Evolutionary conservation across 208 protist genomes (phyloP), one percentile per base, ranked within the genome.

Genomic region (Acanthamoeba sp.): DNA sequence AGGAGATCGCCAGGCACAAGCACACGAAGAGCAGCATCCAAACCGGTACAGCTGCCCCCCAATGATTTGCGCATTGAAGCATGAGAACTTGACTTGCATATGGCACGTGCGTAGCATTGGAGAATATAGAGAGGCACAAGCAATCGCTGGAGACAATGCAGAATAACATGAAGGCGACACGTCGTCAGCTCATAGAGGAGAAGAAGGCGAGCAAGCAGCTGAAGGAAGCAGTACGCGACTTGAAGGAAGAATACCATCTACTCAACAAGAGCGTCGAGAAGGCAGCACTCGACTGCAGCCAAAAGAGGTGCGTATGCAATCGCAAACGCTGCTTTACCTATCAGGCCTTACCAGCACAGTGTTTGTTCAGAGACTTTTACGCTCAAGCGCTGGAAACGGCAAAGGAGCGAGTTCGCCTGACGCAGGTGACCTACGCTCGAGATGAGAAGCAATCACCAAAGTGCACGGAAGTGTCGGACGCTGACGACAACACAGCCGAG

Each of bases 161-260:
- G 42, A 52, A 32, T 27, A 34, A 24, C 27, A 84, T 84, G 73
- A 84, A 52, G 40, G 32, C 6, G 9, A 84, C 32, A 16, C 73
- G 73, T 34, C 32, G 29, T 12, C 34, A 84, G n/a, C 73, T 34
- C 40, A 4, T 55, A 1, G 73, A 84, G 18, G 36, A n/a, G 20
- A 84, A 52, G 42, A 84, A 84, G 40, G 73, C 73, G 1, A 34
- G 73, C 14, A 84, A 84, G 73, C 73, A 84, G n/a, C 36, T 84
- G 14, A 84, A 50, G 42, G 73, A 84, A 7, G 27, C 73, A 7
- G 32, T 22, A 18, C 24, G 18, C 6, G 40, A 84, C 40, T 24
- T 84, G 5, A 84, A 84, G 42, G 73, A 55, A 52, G 73, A 84
- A 29, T 40, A n/a, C 20, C 73, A 40, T 27, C 40, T 84, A 7